phyloP scores from a whole-genome alignment of 1,139 yeast species.

The Pichia terricola region DNA sequence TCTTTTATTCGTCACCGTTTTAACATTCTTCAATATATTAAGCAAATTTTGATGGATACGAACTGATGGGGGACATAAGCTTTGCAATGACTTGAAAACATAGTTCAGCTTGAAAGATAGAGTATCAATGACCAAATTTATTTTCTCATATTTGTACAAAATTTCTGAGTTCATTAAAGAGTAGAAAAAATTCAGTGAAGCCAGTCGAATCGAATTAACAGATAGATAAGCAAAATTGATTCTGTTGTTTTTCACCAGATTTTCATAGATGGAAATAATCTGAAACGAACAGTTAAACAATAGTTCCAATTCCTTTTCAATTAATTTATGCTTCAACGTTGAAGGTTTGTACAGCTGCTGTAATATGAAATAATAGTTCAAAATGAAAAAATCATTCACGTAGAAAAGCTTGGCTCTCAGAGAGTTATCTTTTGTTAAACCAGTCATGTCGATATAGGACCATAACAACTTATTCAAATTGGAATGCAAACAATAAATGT shows the following conservation, averaged over 20 bases:
- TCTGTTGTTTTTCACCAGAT: neutral
- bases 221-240: neutral
- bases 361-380: neutral
- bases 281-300: neutral
- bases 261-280: neutral
- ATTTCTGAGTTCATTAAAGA: neutral
- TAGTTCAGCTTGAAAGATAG: neutral
- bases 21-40: neutral
- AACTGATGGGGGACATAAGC: neutral
- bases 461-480: neutral
- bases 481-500: neutral
- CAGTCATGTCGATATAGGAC: neutral
- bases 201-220: neutral
- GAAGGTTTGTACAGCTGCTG: neutral
- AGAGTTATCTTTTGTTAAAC: neutral
- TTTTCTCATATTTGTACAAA: neutral
- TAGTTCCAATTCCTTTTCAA: neutral
- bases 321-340: neutral
- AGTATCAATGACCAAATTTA: neutral
- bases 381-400: neutral
- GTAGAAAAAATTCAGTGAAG: neutral
- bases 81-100: neutral
- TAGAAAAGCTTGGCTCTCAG: neutral
- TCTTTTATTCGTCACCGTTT: neutral
- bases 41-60: neutral